phyloP scores from a whole-genome alignment of 208 protist genomes.

The Kentomonas sorsogonicus region DNA sequence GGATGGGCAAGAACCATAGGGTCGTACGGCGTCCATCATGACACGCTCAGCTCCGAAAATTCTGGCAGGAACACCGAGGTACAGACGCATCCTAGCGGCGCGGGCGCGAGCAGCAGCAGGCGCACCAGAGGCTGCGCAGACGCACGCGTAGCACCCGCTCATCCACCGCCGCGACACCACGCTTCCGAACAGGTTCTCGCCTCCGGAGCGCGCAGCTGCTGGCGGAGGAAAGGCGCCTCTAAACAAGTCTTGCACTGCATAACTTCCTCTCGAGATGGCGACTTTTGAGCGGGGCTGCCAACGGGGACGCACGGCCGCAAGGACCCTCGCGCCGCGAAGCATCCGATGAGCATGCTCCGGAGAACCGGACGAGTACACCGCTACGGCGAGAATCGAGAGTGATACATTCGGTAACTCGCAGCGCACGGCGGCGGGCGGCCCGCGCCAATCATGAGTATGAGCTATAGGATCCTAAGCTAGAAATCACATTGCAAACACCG shows the following conservation, averaged over 20 bases:
- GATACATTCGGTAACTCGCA: slow-evolving; percentile 72
- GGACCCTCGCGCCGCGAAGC: slow-evolving; percentile 65
- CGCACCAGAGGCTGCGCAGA: not conserved
- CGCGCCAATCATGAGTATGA: not conserved
- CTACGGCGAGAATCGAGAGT: slow-evolving; percentile 67
- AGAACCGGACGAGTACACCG: slow-evolving; percentile 48
- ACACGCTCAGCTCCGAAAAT: too few species aligned
- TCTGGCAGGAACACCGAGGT: too few species aligned
- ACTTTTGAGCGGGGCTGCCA: too few species aligned
- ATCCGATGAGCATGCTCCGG: slow-evolving; percentile 52
- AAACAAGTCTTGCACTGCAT: too few species aligned
- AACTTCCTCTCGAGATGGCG: too few species aligned
- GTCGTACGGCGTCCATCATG: too few species aligned
- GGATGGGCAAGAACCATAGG: too few species aligned
- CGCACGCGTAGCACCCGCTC: not conserved
- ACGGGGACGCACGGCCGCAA: slow-evolving; percentile 74
- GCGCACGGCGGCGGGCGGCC: slow-evolving; percentile 15
- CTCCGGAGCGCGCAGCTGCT: slow-evolving; percentile 50
- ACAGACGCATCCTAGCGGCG: too few species aligned
- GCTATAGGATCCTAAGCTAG: too few species aligned
- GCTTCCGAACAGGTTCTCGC: too few species aligned
- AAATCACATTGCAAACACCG: too few species aligned
- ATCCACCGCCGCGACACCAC: not conserved
- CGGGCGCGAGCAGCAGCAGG: not conserved
- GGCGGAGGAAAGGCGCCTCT: too few species aligned